phyloP scores from a whole-genome alignment of 2,329 filamentous ascomycete species.

The Ilyonectria robusta region DNA sequence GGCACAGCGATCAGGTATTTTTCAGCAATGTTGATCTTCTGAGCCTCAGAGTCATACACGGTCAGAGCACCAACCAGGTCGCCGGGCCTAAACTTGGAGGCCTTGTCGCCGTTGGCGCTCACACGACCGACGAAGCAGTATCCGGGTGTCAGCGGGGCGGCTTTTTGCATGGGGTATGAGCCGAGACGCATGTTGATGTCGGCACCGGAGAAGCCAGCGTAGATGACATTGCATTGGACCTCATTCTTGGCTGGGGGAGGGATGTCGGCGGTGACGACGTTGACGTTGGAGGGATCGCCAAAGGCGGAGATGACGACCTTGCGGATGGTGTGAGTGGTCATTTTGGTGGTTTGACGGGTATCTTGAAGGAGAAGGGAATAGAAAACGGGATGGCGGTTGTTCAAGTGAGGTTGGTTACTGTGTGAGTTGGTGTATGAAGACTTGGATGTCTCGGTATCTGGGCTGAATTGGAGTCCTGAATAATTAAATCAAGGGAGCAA shows the following conservation, averaged over 20 bases:
- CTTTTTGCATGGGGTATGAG: constrained; percentile 60
- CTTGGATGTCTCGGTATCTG: neutral
- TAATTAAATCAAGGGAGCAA: neutral
- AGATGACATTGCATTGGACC: constrained; percentile 63
- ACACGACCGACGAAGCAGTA: constrained; percentile 64
- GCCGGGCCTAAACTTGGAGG: constrained; percentile 50
- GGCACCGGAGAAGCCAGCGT: constrained; percentile 62
- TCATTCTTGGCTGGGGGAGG: constrained; percentile 57
- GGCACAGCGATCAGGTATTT: constrained; percentile 62
- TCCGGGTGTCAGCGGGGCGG: constrained; percentile 63
- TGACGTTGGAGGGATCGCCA: constrained; percentile 56
- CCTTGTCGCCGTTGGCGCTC: constrained; percentile 53
- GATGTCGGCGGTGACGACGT: constrained; percentile 53
- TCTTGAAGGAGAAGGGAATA: neutral
- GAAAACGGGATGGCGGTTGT: neutral
- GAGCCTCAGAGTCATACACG: constrained; percentile 60
- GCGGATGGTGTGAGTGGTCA: constrained; percentile 54
- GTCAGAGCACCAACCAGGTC: constrained; percentile 55
- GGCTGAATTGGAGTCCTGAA: neutral
- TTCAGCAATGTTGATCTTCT: constrained; percentile 62
- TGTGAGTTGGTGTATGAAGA: neutral
- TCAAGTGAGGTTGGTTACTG: neutral
- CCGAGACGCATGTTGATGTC: constrained; percentile 66
- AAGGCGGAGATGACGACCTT: constrained; percentile 61
- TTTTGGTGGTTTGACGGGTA: constrained; percentile 17